Percentiles rank a stretch among this genome's conserved stretches.
These are phyloP conservation scores for Tetradesmus obliquus DNA, from an alignment of 139 green algal genomes.

Conservation along the genomic window DNA sequence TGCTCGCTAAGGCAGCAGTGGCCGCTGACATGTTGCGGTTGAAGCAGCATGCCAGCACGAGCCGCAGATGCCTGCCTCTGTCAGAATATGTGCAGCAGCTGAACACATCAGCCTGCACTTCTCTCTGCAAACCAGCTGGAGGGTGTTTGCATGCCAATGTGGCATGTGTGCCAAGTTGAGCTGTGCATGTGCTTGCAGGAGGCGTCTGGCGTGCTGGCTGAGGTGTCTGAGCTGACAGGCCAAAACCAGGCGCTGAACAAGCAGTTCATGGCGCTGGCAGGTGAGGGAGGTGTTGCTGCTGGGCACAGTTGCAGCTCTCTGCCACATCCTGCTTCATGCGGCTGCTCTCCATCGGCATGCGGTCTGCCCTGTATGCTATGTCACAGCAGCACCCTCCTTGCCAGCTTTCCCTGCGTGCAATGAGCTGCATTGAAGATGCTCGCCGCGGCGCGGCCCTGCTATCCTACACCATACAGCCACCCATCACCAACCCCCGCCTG, in stretches of 20 bases:
- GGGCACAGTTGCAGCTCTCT: background rate
- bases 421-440: no score
- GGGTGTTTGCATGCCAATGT: background rate
- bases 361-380: no score
- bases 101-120: no score
- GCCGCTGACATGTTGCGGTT: background rate
- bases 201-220: constrained; percentile 67
- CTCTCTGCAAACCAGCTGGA: background rate
- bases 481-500: no score
- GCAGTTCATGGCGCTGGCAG: constrained; percentile 67
- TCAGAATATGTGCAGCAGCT: no score
- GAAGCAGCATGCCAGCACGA: background rate
- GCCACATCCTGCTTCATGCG: no score
- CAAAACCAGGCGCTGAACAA: constrained; percentile 82
- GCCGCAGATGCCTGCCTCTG: background rate
- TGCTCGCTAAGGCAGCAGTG: background rate
- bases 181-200: constrained; percentile 40
- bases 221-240: constrained; percentile 61
- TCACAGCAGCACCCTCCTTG: no score
- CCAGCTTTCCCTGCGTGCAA: no score
- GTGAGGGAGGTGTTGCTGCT: background rate
- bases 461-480: no score
- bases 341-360: no score
- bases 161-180: background rate
- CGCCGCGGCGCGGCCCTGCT: no score